Evolutionary conservation across 129 eudicot species (phyloP).

Genomic region (Tagetes erecta): DNA sequence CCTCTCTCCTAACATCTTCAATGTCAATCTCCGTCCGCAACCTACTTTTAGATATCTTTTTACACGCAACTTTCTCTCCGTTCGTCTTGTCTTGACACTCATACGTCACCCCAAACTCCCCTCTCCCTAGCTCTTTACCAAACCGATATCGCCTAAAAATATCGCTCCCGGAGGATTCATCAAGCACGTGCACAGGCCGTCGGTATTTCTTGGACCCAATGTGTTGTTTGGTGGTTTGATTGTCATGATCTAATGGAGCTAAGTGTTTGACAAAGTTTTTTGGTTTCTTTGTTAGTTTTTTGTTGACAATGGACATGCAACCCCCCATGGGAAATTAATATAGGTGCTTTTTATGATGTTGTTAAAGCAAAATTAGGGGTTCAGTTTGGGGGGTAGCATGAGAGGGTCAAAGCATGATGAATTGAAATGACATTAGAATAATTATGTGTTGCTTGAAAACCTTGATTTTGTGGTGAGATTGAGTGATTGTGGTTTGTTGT

Average conservation of each 20-base stretch:
- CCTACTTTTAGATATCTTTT: conserved; percentile 74
- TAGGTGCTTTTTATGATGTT: conserved; percentile 13
- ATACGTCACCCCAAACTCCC: conserved; percentile 91
- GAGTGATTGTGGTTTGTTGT: conserved; percentile 17
- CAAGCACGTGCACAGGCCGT: conserved; percentile 39
- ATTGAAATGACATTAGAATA: conserved; percentile 35
- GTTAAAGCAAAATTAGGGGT: conserved; percentile 29
- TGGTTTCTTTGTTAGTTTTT: conserved; percentile 37
- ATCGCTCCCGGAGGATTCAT: conserved; percentile 46
- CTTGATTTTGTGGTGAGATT: conserved; percentile 35
- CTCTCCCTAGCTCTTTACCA: conserved; percentile 85
- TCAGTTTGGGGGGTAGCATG: conserved; percentile 44
- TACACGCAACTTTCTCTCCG: conserved; percentile 70
- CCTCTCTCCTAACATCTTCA: conserved; percentile 91
- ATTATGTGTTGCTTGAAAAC: conserved; percentile 25
- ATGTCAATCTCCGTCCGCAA: conserved; percentile 74
- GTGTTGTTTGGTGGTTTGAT: conserved; percentile 20
- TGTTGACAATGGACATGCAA: conserved; percentile 64
- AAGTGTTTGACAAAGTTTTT: conserved; percentile 35
- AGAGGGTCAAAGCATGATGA: conserved; percentile 33
- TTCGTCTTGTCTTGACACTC: conserved; percentile 49
- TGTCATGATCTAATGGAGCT: conserved; percentile 13
- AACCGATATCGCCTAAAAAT: conserved; percentile 46
- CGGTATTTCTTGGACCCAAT: conserved; percentile 25
- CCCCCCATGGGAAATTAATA: conserved; percentile 59